Evolutionary conservation across 768 basidiomycete species (phyloP), one percentile per base, ranked within the genome.

Genomic region (Hypholoma sublateritium): DNA sequence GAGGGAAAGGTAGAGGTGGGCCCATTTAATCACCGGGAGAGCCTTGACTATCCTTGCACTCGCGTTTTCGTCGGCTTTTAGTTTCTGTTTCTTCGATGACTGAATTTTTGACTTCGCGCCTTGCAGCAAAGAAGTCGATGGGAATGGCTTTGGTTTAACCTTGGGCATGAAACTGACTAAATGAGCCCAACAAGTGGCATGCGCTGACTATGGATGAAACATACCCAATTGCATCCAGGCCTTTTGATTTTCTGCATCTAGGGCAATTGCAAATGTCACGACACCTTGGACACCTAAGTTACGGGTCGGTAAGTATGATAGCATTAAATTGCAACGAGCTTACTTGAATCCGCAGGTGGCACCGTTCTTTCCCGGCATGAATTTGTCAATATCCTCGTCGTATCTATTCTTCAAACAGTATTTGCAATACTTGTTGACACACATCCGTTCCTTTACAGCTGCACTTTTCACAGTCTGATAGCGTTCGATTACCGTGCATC

Each of bases 251-350:
- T 56, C 84, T 79, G 70, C 90, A 92, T 4, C 67, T 68, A 41
- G 78, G 74, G 59, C 90, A 92, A 66, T 85, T 89, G 70, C 90
- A 92, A 9, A 76, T 70, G 61, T 80, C 83, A 50, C 79, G 72
- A 57, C 90, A 92, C 62, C 77, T 80, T 4, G 88, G 88, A 60
- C 90, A 92, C 66, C 89, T 91, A 59, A 24, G 19, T 56, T 55
- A 45, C 6, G 16, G 45, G 37, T 45, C 41, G 35, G 1, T 16
- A 16, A 24, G 5, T 5, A 36, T 13, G 22, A 12, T 16, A 12
- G 28, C 34, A 45, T 45, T 42, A 44, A 16, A 35, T 49, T 6
- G 49, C 44, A 48, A 36, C 49, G 7, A 37, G 65, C 69, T 24
- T 64, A 87, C 87, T 79, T 79, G 75, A 84, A 91, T 24, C 70